Percentiles rank a stretch among this genome's conserved stretches.
phyloP scores from a whole-genome alignment of 148 eudicot genomes.

The Rhododendron mucronatum region DNA sequence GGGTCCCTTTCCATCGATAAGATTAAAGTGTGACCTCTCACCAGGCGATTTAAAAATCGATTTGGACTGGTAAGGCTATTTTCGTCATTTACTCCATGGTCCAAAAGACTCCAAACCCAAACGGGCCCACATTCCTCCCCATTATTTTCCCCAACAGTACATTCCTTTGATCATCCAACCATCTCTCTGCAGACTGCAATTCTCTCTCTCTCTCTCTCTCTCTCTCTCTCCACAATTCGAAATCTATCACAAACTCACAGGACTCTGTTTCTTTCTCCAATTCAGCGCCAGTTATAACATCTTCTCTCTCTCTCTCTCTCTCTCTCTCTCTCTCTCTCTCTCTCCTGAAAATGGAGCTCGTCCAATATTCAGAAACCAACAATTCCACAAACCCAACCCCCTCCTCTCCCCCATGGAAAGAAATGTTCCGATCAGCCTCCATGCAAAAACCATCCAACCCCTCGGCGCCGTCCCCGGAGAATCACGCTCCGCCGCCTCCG shows the following conservation, averaged over 20 bases:
- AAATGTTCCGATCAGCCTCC: constrained; percentile 35
- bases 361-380: constrained; percentile 57
- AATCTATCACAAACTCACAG: background rate
- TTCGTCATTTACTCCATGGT: background rate
- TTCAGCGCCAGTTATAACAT: too few relatives aligned
- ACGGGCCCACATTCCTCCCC: background rate
- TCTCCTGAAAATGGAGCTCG: constrained; percentile 42
- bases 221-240: background rate
- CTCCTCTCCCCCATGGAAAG: constrained; percentile 48
- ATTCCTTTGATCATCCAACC: background rate
- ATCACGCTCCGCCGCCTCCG: background rate
- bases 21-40: background rate
- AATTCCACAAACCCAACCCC: constrained; percentile 15
- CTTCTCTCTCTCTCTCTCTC: too few relatives aligned
- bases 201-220: background rate
- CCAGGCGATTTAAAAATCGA: background rate
- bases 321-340: background rate
- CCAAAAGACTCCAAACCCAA: background rate
- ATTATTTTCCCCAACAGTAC: background rate
- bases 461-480: constrained; percentile 5
- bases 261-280: background rate
- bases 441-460: constrained; percentile 14
- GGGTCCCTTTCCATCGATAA: background rate
- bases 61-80: background rate
- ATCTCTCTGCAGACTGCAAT: background rate